Evolutionary conservation across 1,139 yeast species (phyloP), one percentile per base, ranked within the genome.

Genomic region (Sugiyamaella paludigena): DNA sequence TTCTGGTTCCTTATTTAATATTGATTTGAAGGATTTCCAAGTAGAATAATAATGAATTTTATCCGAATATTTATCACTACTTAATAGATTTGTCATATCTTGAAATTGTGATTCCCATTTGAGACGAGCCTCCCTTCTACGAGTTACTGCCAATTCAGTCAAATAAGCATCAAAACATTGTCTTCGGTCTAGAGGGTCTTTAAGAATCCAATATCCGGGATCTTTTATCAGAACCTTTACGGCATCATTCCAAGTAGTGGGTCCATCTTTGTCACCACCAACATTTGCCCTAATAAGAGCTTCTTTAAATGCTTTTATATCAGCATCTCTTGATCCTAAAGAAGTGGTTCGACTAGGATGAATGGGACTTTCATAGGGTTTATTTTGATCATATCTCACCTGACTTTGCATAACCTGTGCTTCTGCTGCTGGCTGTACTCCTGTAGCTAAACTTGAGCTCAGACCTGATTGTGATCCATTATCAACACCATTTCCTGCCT

Each of bases 181-280:
- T 57, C 83, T 81, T 45, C 94, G 76, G 52, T 73, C 72, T 7
- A 83, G 60, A 0, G 96, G 76, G 58, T 83, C 85, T 4, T 72
- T 68, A 1, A 88, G 68, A 1, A 75, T 69, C 94, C 95, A 87
- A 62, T 87, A 91, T 13, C 80, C 72, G 0, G 84, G 80, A 49
- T 83, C 80, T 7, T 65, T 67, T 13, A 86, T 75, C 50, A 83
- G 72, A 28, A 72, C 74, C n/a, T 78, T 69, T 72, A 89, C 81
- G 0, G 84, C 85, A 49, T 74, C 73, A 48, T 78, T 79, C 67
- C 88, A 89, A 0, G 94, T 76, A 91, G 92, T 86, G 0, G 87
- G 78, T 0, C 85, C 76, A 60, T 84, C 89, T 1, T 87, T 86
- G 7, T 74, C 69, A 36, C 74, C 66, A 32, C 33, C 43, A 10